These are phyloP conservation scores for Phytophthora syringae DNA, from an alignment of 352 stramenopile species.

Conservation along the genomic window DNA sequence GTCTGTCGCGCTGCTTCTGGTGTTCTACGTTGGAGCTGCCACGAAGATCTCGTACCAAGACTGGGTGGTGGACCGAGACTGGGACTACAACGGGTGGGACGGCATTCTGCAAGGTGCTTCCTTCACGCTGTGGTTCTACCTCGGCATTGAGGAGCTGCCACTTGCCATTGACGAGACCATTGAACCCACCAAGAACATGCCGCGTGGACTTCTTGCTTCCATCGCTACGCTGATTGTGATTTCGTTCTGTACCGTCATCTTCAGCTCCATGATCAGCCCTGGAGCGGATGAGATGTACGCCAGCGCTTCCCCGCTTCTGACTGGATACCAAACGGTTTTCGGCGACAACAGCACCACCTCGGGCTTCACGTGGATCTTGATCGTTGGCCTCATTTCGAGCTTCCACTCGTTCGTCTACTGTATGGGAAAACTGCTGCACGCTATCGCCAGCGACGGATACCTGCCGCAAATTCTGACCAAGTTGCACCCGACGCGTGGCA, in stretches of 20 bases:
- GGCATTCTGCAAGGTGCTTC: slow-evolving; percentile 58
- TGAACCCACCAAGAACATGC: slow-evolving; percentile 69
- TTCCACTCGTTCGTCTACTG: slow-evolving; percentile 82
- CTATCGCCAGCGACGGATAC: slow-evolving; percentile 68
- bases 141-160: slow-evolving; percentile 69
- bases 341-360: slow-evolving; percentile 61
- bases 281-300: slow-evolving; percentile 52
- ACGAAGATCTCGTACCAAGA: slow-evolving; percentile 58
- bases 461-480: slow-evolving; percentile 58
- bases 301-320: slow-evolving; percentile 53
- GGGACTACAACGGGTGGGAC: slow-evolving; percentile 61
- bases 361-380: slow-evolving; percentile 65
- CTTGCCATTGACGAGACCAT: slow-evolving; percentile 71
- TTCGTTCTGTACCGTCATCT: slow-evolving; percentile 64
- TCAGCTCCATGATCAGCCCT: slow-evolving; percentile 65
- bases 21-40: slow-evolving; percentile 63
- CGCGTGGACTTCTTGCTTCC: slow-evolving; percentile 50
- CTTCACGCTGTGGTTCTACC: slow-evolving; percentile 73
- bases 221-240: slow-evolving; percentile 61
- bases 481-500: slow-evolving; percentile 50
- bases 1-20: slow-evolving; percentile 53
- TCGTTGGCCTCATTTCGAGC: slow-evolving; percentile 62
- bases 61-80: slow-evolving; percentile 61
- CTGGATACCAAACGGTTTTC: slow-evolving; percentile 65
- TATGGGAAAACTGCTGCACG: slow-evolving; percentile 66